Percentiles rank a stretch among this genome's conserved stretches.
phyloP scores from a whole-genome alignment of 2,329 filamentous ascomycete genomes.

The Penicillium hesseltinei region DNA sequence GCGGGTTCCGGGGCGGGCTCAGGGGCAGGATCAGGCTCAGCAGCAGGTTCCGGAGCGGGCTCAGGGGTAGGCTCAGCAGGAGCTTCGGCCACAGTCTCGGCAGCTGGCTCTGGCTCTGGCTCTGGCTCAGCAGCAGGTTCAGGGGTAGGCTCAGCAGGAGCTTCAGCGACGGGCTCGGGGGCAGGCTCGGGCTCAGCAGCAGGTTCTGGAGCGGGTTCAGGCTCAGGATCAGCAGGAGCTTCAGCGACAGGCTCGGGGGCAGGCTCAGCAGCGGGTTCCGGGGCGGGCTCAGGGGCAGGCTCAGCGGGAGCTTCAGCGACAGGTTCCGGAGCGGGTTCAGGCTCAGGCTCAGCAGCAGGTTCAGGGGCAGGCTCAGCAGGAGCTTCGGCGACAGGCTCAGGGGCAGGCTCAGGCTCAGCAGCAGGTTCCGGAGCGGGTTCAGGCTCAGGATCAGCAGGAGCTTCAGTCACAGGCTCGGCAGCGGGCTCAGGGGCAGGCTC shows the following conservation, averaged over 20 bases:
- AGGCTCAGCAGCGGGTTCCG: background rate
- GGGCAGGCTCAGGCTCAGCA: background rate
- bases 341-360: background rate
- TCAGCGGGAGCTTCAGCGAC: background rate
- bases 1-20: constrained; percentile 4
- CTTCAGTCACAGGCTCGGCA: background rate
- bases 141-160: constrained; percentile 2
- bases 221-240: too few relatives aligned
- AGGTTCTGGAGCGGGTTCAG: constrained; percentile 1
- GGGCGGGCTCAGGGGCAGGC: background rate
- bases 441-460: background rate
- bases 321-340: too few relatives aligned
- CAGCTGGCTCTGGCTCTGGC: too few relatives aligned
- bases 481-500: background rate
- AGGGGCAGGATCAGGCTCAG: constrained; percentile 18
- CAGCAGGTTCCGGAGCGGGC: background rate
- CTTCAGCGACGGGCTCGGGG: constrained; percentile 3
- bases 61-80: background rate
- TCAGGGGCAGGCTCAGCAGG: background rate
- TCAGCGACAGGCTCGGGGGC: background rate
- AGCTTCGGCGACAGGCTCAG: background rate
- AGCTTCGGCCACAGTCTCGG: background rate
- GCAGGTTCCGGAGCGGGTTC: background rate
- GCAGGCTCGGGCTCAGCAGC: background rate
- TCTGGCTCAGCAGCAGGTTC: background rate